Conservation (phyloP, 2,329 filamentous ascomycete species). For the Fusarium hostae region DNA sequence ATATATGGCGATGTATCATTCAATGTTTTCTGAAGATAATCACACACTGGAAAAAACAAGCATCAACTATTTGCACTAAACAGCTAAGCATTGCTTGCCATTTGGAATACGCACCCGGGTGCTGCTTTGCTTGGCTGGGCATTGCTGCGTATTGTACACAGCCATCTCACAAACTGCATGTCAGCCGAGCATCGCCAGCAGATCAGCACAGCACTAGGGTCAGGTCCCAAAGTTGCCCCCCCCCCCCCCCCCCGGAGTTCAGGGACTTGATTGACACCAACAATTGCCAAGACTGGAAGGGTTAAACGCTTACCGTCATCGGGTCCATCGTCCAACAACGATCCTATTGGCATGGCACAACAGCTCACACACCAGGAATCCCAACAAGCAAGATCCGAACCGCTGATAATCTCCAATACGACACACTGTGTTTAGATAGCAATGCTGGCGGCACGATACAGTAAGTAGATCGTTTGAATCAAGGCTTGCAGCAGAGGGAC, state of each 20-base stretch:
- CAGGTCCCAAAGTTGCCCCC: slow-evolving; percentile 29
- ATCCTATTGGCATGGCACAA: slow-evolving; percentile 4
- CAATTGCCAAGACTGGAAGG: slow-evolving; percentile 32
- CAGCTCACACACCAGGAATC: slow-evolving; percentile 15
- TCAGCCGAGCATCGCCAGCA: slow-evolving; percentile 38
- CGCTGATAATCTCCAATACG: slow-evolving; percentile 4
- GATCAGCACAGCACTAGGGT: slow-evolving; percentile 30
- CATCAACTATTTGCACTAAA: slow-evolving; percentile 1
- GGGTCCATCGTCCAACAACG: slow-evolving; percentile 23
- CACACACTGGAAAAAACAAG: neutral
- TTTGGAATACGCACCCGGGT: neutral
- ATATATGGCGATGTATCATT: neutral
- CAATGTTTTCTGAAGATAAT: neutral
- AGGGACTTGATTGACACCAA: slow-evolving; percentile 37
- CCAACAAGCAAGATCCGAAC: slow-evolving; percentile 32
- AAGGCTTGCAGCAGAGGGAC: neutral
- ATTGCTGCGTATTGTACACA: slow-evolving; percentile 20
- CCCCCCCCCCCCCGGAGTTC: slow-evolving; percentile 4
- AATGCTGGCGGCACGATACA: neutral
- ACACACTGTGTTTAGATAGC: neutral
- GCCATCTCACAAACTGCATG: slow-evolving; percentile 32
- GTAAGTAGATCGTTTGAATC: slow-evolving; percentile 3
- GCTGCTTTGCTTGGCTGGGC: neutral
- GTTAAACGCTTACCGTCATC: slow-evolving; percentile 36
- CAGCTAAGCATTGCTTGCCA: neutral